Evolutionary conservation across 768 basidiomycete genomes (phyloP).

Genomic region (Mycena chlorophos): DNA sequence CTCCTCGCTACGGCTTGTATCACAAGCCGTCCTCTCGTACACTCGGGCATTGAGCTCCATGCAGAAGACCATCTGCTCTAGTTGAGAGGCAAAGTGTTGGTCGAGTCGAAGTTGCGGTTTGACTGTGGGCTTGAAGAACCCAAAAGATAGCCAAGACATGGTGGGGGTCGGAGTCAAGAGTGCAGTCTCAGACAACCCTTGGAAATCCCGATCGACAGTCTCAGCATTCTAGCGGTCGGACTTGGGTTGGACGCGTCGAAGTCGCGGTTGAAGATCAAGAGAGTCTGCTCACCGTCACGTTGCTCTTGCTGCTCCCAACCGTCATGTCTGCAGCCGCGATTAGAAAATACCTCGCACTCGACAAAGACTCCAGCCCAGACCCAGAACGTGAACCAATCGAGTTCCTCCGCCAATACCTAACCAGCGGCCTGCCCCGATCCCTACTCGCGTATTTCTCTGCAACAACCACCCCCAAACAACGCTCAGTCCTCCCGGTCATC

Average conservation of each 20-base stretch:
- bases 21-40: no score
- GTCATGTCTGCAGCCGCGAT: slow-evolving; percentile 34
- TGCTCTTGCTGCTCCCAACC: not conserved
- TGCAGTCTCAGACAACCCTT: no score
- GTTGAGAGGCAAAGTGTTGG: no score
- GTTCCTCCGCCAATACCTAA: slow-evolving; percentile 62
- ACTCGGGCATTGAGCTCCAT: no score
- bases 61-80: no score
- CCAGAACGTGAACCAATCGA: slow-evolving; percentile 58
- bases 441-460: slow-evolving; percentile 47
- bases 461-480: slow-evolving; percentile 59
- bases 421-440: slow-evolving; percentile 63
- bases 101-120: no score
- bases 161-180: no score
- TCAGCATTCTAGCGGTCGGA: no score
- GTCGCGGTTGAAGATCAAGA: slow-evolving; percentile 7
- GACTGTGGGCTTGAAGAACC: no score
- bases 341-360: slow-evolving; percentile 56
- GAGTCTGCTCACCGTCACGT: slow-evolving; percentile 5
- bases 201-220: no score
- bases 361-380: slow-evolving; percentile 57
- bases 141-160: no score
- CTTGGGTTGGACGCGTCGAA: not conserved
- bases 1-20: no score
- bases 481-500: slow-evolving; percentile 61